Base-by-base conservation (phyloP, 371 early-diverging fungal species). In the Mortierella sp. region DNA sequence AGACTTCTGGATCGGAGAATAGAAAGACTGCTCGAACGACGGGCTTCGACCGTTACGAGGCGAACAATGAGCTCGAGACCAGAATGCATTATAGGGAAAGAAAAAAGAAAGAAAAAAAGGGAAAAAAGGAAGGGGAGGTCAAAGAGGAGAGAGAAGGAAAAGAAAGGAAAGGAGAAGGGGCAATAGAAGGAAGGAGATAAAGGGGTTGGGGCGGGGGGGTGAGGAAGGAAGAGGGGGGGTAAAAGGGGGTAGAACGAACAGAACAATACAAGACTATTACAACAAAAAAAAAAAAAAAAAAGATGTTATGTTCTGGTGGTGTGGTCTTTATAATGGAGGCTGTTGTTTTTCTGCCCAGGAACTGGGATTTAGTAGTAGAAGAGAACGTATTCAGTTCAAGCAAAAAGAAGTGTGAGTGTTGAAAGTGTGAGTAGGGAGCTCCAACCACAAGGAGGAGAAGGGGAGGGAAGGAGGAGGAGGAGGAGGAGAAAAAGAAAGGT, bases 11-110 rank as follows among this genome's bases (percentile, higher is more conserved):
- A 1, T 46, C 48, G 50, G 7, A 58, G 57, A 19, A 45, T 3
- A 46, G 44, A 57, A 1, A 26, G 15, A 43, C n/a, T 51, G 16
- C 11, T 25, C 3, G 64, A 55, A 18, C 16, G 45, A 15, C 6
- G n/a, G 19, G 64, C 64, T 7, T 44, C 29, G 26, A 58, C 16
- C 57, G 18, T 46, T 60, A 66, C 15, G 52, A 14, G 19, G 37
- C 3, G 53, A 26, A 48, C 30, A 30, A 30, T 11, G 30, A 37
- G 29, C 23, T 23, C 23, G 30, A 29, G 30, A 57, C 23, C 23
- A 30, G 29, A 30, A 4, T 18, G 12, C 18, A 19, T 12, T 53
- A 29, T 11, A 57, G 57, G 3, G 5, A 57, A 57, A 29, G 15
- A 57, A 29, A 57, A 30, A 57, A 30, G 23, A 9, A 4, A 37